These are phyloP conservation scores for Penicillium sp. DNA, from an alignment of 2,329 filamentous ascomycete species.

Conservation along the genomic window DNA sequence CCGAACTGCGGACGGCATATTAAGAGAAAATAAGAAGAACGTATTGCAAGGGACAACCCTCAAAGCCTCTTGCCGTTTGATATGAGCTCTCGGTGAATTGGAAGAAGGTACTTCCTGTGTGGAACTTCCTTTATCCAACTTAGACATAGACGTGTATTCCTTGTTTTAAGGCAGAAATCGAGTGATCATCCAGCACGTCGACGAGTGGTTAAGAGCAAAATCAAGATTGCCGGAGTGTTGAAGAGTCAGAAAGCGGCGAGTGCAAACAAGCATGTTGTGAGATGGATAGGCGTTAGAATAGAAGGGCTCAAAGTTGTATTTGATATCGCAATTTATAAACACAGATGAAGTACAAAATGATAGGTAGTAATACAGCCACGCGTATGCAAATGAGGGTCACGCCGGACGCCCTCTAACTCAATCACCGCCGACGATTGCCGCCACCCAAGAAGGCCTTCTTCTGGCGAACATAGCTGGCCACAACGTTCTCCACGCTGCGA, in stretches of 20 bases:
- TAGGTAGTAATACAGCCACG: slow-evolving; percentile 14
- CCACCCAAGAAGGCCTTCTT: slow-evolving; percentile 47
- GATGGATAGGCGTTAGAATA: not conserved
- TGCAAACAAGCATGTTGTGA: not conserved
- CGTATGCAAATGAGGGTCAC: slow-evolving; percentile 10
- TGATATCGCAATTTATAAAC: slow-evolving; percentile 13
- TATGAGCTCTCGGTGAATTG: not conserved
- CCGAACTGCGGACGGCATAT: not conserved
- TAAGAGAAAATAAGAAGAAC: not conserved
- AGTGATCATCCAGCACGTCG: not conserved
- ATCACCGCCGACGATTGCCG: slow-evolving; percentile 21
- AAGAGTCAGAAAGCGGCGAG: not conserved
- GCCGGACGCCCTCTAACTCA: slow-evolving; percentile 12
- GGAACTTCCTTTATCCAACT: not conserved
- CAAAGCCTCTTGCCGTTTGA: not conserved
- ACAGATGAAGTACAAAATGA: slow-evolving; percentile 13
- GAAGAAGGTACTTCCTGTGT: not conserved
- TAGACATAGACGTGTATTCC: not conserved
- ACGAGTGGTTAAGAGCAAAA: not conserved
- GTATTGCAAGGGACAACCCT: not conserved
- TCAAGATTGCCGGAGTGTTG: not conserved
- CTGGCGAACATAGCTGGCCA: slow-evolving; percentile 63
- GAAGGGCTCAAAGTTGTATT: slow-evolving; percentile 9
- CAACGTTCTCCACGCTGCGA: slow-evolving; percentile 78
- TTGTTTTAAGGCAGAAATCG: not conserved